Conservation (phyloP, 2,329 filamentous ascomycete genomes). For the Colletotrichum godetiae region DNA sequence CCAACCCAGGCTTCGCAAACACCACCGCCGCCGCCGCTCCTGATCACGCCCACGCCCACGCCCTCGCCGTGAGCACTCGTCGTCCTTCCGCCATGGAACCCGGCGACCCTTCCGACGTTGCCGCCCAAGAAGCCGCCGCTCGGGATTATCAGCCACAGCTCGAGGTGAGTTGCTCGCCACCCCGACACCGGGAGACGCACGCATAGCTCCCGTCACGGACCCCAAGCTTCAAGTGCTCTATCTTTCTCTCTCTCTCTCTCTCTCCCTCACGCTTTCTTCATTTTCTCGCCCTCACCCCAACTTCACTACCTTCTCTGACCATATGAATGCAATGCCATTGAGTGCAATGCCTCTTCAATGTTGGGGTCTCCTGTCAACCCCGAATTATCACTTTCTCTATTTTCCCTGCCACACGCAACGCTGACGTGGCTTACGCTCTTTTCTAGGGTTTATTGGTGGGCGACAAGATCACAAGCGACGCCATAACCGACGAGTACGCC, state of each 20-base stretch:
- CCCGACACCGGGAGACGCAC: neutral
- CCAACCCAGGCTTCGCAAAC: slow-evolving; percentile 14
- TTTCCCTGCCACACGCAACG: neutral
- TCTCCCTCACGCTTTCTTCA: slow-evolving; percentile 20
- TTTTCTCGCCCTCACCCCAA: slow-evolving; percentile 2
- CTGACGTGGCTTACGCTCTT: slow-evolving; percentile 39
- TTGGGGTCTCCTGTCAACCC: neutral
- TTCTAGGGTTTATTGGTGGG: slow-evolving; percentile 84
- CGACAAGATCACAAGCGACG: slow-evolving; percentile 78
- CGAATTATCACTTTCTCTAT: too few relatives aligned
- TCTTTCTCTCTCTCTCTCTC: too few relatives aligned
- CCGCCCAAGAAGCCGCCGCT: slow-evolving; percentile 70
- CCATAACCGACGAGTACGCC: slow-evolving; percentile 87
- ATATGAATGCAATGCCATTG: too few relatives aligned
- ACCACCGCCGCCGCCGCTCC: slow-evolving; percentile 1
- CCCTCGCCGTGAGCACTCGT: slow-evolving; percentile 50
- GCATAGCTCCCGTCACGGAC: neutral
- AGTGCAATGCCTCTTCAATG: neutral
- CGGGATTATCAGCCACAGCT: slow-evolving; percentile 68
- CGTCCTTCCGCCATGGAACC: slow-evolving; percentile 38
- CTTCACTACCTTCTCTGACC: too few relatives aligned
- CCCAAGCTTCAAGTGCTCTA: neutral
- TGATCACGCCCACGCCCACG: slow-evolving; percentile 48
- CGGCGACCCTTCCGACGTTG: slow-evolving; percentile 54
- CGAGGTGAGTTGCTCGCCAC: slow-evolving; percentile 55